Evolutionary conservation across 139 green algal genomes (phyloP).

Genomic region (Chlamydomonas sp.): DNA sequence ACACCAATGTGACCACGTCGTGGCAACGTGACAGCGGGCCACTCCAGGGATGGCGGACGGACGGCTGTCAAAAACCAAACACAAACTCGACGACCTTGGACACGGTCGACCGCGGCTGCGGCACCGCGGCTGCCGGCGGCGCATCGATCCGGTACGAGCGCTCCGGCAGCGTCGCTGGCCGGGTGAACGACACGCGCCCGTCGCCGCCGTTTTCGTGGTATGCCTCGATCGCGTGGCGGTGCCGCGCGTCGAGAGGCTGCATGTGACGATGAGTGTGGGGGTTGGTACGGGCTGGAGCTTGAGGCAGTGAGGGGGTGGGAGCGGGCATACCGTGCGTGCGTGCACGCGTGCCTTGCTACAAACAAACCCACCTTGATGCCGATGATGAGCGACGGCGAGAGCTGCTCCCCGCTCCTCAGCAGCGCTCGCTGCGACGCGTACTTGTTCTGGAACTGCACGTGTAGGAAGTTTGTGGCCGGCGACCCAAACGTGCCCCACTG

Average conservation of each 20-base stretch:
- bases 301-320: too few species aligned
- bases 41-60: too few species aligned
- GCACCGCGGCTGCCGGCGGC: slow-evolving; percentile 12
- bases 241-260: slow-evolving; percentile 37
- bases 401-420: slow-evolving; percentile 38
- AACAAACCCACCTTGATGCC: too few species aligned
- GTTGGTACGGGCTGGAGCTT: too few species aligned
- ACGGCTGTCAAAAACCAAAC: too few species aligned
- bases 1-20: too few species aligned
- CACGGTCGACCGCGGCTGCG: slow-evolving; percentile 25
- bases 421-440: slow-evolving; percentile 46
- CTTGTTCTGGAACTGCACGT: slow-evolving; percentile 48
- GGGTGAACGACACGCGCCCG: neutral
- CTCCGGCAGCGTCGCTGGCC: slow-evolving; percentile 18
- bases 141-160: slow-evolving; percentile 41
- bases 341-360: too few species aligned
- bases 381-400: slow-evolving; percentile 38
- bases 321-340: too few species aligned
- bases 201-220: neutral
- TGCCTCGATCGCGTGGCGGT: slow-evolving; percentile 17
- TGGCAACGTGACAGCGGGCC: too few species aligned
- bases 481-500: slow-evolving; percentile 45
- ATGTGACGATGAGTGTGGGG: too few species aligned
- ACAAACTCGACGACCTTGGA: slow-evolving; percentile 42
- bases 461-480: slow-evolving; percentile 43